Conservation (phyloP, 208 protist species). For the Trypanosoma platydactyli region DNA sequence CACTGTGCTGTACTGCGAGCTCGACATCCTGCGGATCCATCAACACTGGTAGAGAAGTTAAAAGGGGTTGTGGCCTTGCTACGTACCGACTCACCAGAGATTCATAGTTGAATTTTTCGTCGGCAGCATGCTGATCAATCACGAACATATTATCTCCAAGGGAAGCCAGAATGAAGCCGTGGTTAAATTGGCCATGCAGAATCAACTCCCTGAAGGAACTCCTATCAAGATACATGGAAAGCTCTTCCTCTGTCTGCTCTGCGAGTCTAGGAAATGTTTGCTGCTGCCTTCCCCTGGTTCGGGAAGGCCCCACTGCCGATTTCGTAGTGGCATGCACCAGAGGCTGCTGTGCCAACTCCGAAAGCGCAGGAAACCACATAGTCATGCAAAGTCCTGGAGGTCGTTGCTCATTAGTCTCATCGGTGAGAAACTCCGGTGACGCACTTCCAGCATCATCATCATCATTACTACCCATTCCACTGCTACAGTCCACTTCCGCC, state of each 20-base stretch:
- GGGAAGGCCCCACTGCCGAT: not conserved
- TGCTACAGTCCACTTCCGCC: too few species aligned
- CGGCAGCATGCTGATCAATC: slow-evolving; percentile 95
- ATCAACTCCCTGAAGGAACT: slow-evolving; percentile 85
- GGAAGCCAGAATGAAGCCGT: slow-evolving; percentile 91
- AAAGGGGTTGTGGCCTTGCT: slow-evolving; percentile 81
- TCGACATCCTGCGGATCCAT: slow-evolving; percentile 82
- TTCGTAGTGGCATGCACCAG: slow-evolving; percentile 4
- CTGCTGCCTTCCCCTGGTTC: slow-evolving; percentile 9
- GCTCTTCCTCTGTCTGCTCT: slow-evolving; percentile 62
- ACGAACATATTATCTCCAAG: slow-evolving; percentile 88
- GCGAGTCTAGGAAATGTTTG: slow-evolving; percentile 40
- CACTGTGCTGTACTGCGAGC: slow-evolving; percentile 68
- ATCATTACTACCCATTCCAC: slow-evolving; percentile 1
- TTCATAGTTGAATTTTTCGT: slow-evolving; percentile 96
- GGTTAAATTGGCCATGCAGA: slow-evolving; percentile 94
- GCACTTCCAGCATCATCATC: slow-evolving; percentile 3
- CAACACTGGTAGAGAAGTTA: slow-evolving; percentile 64
- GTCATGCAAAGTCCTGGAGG: slow-evolving; percentile 27
- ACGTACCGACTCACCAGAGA: slow-evolving; percentile 63
- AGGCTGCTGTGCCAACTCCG: slow-evolving; percentile 24
- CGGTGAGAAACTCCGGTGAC: slow-evolving; percentile 33
- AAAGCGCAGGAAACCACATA: slow-evolving; percentile 36
- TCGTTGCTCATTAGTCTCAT: slow-evolving; percentile 37
- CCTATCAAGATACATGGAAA: slow-evolving; percentile 75